A percentile compares a stretch with the other conserved stretches of the same genome.
phyloP scores from a whole-genome alignment of 2,329 filamentous ascomycete genomes.

The Trichophyton rubrum region DNA sequence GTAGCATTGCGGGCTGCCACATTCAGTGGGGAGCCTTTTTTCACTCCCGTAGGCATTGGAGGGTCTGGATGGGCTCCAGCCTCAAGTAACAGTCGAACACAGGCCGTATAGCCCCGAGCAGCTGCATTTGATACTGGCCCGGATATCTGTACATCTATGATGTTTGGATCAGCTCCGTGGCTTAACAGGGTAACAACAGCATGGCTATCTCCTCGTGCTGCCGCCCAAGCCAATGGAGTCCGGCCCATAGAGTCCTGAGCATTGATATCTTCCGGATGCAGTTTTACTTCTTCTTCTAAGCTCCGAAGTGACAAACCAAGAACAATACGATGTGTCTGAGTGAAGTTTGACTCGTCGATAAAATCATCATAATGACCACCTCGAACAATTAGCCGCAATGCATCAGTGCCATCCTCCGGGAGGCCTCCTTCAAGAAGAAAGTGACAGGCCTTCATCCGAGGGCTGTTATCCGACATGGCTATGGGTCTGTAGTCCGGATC shows the following conservation, averaged over 20 bases:
- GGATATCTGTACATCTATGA: slow-evolving; percentile 16
- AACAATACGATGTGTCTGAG: slow-evolving; percentile 17
- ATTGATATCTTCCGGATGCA: slow-evolving; percentile 15
- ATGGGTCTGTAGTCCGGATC: slow-evolving; percentile 21
- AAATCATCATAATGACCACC: slow-evolving; percentile 14
- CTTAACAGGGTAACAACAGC: slow-evolving; percentile 16
- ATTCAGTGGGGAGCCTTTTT: slow-evolving; percentile 22
- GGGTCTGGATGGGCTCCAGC: slow-evolving; percentile 21
- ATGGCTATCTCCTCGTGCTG: slow-evolving; percentile 17
- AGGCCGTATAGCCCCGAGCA: slow-evolving; percentile 13
- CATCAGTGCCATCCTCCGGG: slow-evolving; percentile 9
- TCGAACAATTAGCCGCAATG: slow-evolving; percentile 12
- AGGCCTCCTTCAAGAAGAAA: slow-evolving; percentile 17
- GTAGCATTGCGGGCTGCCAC: slow-evolving; percentile 22
- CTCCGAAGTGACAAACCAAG: slow-evolving; percentile 15
- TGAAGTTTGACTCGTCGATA: slow-evolving; percentile 17
- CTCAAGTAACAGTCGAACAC: slow-evolving; percentile 19
- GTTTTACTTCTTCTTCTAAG: slow-evolving; percentile 14
- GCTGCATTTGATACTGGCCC: slow-evolving; percentile 17
- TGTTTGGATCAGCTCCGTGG: slow-evolving; percentile 18
- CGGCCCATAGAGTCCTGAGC: slow-evolving; percentile 17
- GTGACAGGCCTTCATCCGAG: slow-evolving; percentile 18
- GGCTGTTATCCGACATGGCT: slow-evolving; percentile 16
- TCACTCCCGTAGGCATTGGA: slow-evolving; percentile 16
- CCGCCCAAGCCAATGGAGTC: slow-evolving; percentile 19